Conservation (phyloP, 768 basidiomycete species). For the Filobasidium floriforme region DNA sequence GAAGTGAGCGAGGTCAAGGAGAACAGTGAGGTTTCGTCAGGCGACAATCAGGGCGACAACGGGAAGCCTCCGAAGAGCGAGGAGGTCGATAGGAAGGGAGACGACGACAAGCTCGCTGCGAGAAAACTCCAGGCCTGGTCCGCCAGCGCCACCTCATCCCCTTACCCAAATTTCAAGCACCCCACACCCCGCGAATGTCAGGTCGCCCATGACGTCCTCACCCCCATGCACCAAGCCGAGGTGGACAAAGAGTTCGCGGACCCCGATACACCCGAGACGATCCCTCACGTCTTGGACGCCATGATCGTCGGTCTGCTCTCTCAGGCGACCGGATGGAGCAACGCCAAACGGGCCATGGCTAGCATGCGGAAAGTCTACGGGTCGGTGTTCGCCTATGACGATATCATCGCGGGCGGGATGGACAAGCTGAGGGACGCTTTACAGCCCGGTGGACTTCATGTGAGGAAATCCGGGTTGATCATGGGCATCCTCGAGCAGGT, state of each 20-base stretch:
- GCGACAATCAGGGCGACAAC: no score
- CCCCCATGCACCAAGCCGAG: slow-evolving; percentile 9
- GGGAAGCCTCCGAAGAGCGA: no score
- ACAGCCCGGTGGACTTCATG: slow-evolving; percentile 17
- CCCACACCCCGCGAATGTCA: slow-evolving; percentile 17
- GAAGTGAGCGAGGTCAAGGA: not conserved
- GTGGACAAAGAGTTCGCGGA: slow-evolving; percentile 21
- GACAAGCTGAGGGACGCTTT: slow-evolving; percentile 15
- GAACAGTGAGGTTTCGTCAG: no score
- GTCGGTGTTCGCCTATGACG: slow-evolving; percentile 21
- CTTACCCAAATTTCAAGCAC: slow-evolving; percentile 18
- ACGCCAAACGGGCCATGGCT: slow-evolving; percentile 22
- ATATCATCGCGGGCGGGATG: slow-evolving; percentile 11
- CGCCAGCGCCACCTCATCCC: not conserved
- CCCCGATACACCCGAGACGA: slow-evolving; percentile 17
- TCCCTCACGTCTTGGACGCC: slow-evolving; percentile 22
- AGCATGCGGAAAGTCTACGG: slow-evolving; percentile 16
- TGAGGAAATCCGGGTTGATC: slow-evolving; percentile 19
- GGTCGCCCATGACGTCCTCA: slow-evolving; percentile 14
- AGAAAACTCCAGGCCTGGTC: slow-evolving; percentile 2
- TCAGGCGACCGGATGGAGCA: slow-evolving; percentile 21
- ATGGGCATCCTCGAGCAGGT: slow-evolving; percentile 20
- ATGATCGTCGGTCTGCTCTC: slow-evolving; percentile 20
- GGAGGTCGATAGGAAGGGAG: no score
- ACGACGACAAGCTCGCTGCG: not conserved